These are phyloP conservation scores for Candida boleticola DNA, from an alignment of 805 yeast species.

Conservation along the genomic window DNA sequence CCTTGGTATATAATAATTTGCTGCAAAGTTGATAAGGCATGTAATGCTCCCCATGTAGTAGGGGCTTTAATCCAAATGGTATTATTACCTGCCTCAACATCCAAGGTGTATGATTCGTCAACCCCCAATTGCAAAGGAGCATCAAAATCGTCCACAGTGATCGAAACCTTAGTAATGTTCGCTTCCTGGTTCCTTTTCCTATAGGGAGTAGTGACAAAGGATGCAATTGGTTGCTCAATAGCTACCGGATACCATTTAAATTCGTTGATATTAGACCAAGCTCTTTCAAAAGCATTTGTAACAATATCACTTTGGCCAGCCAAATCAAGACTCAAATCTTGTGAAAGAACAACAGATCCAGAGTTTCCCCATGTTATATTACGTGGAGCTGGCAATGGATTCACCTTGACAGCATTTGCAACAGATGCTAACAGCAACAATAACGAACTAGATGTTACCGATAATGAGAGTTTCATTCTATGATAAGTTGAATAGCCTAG, in stretches of 20 bases:
- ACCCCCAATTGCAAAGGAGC: slow-evolving; percentile 34
- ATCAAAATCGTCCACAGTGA: slow-evolving; percentile 16
- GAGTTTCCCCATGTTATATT: slow-evolving; percentile 18
- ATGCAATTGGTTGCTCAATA: slow-evolving; percentile 18
- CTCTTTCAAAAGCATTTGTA: slow-evolving; percentile 22
- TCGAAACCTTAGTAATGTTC: slow-evolving; percentile 1
- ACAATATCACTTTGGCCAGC: slow-evolving; percentile 10
- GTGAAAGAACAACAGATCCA: slow-evolving; percentile 7
- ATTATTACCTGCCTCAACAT: slow-evolving; percentile 8
- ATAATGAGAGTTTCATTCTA: background rate
- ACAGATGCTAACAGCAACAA: background rate
- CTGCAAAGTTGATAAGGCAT: slow-evolving; percentile 39
- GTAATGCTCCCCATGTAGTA: slow-evolving; percentile 43
- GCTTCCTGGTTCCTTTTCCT: background rate
- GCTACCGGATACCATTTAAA: slow-evolving; percentile 37
- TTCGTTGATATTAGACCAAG: slow-evolving; percentile 14
- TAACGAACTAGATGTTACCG: background rate
- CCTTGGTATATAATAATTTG: slow-evolving; percentile 34
- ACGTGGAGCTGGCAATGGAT: slow-evolving; percentile 24
- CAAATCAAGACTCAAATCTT: slow-evolving; percentile 3
- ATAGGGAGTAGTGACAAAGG: background rate
- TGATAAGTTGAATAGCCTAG: background rate
- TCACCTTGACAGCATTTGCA: slow-evolving; percentile 8
- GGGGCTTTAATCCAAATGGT: slow-evolving; percentile 23
- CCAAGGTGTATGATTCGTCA: slow-evolving; percentile 33